Evolutionary conservation across 805 yeast species (phyloP), one percentile per base, ranked within the genome.

Genomic region (Sugiyamaella valdiviana): DNA sequence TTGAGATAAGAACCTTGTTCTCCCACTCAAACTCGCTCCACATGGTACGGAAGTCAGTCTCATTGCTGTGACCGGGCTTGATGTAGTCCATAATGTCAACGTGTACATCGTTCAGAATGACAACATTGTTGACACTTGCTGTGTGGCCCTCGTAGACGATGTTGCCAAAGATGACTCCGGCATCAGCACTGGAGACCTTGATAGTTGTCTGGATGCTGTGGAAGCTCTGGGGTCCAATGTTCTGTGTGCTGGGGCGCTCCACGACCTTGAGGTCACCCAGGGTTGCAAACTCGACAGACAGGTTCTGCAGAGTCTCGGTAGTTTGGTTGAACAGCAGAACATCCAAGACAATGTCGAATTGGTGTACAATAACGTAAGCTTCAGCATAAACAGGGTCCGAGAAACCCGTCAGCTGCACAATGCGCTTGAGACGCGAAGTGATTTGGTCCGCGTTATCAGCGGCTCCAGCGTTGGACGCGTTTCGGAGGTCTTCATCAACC

Each of bases 21-120:
- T 93, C 99, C 99, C 99, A 93, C 71, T 93, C 99, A 64, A 95
- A 93, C 66, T 90, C 97, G 65, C 89, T 88, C 99, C 99, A 93
- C 98, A 90, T 91, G 61, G 82, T 78, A 63, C 99, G 85, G 85
- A 93, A 93, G 57, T 79, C 84, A 40, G 82, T 79, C 69, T 91
- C 98, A 14, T 89, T 72, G 66, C 95, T 86, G 20, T 78, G 76
- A n/a, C 95, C 93, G 17, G 99, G 97, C 65, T 87, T 88, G 67
- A 93, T 89, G 71, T 93, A 93, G 68, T 93, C 98, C 89, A 93
- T 87, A 46, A 93, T 86, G 65, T 93, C 96, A 51, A 93, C 90
- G 64, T 90, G 96, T 42, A 93, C 88, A 64, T 93, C 98, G 62
- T 87, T 88, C 63, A 93, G 75, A 51, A 91, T 89, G 50, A 93